A percentile compares a stretch with the other conserved stretches of the same genome.
phyloP scores from a whole-genome alignment of 1,284 basidiomycete genomes.

The Ustilago lituana region DNA sequence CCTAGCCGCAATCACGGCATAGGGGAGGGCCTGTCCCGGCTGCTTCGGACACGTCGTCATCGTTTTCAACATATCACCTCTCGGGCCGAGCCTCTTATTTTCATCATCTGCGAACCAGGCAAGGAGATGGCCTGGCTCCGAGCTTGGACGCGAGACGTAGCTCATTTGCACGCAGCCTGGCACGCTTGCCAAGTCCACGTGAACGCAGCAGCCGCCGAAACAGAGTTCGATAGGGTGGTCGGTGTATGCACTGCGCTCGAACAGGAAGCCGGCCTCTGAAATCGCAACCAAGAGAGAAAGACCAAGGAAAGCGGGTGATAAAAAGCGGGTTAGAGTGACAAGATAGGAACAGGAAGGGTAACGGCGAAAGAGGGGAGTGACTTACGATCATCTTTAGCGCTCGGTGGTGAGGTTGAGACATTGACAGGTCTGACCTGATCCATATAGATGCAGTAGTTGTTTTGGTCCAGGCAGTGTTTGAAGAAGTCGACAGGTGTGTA shows the following conservation, averaged over 20 bases:
- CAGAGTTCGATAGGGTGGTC: slow-evolving; percentile 12
- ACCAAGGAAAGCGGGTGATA: too few species aligned
- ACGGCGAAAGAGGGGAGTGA: background rate
- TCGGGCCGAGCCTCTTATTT: slow-evolving; percentile 7
- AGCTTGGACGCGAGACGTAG: background rate
- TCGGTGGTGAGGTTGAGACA: slow-evolving; percentile 9
- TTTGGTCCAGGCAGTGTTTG: slow-evolving; percentile 7
- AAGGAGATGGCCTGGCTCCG: slow-evolving; percentile 14
- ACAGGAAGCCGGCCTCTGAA: slow-evolving; percentile 30
- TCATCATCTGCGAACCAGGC: slow-evolving; percentile 26
- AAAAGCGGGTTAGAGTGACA: background rate
- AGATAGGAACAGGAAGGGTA: background rate
- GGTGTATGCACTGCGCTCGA: slow-evolving; percentile 3
- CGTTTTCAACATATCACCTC: slow-evolving; percentile 10
- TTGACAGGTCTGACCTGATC: slow-evolving; percentile 18
- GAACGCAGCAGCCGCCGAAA: slow-evolving; percentile 27
- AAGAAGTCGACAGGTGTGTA: slow-evolving; percentile 11
- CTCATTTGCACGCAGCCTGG: slow-evolving; percentile 15
- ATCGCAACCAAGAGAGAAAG: background rate
- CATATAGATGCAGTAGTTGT: slow-evolving; percentile 40
- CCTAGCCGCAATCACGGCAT: slow-evolving; percentile 22
- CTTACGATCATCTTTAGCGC: slow-evolving; percentile 35
- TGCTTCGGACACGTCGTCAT: slow-evolving; percentile 7
- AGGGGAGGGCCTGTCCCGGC: slow-evolving; percentile 1
- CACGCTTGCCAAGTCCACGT: slow-evolving; percentile 8